Conservation (phyloP, 2,329 filamentous ascomycete species). For the Trichoderma sp. region DNA sequence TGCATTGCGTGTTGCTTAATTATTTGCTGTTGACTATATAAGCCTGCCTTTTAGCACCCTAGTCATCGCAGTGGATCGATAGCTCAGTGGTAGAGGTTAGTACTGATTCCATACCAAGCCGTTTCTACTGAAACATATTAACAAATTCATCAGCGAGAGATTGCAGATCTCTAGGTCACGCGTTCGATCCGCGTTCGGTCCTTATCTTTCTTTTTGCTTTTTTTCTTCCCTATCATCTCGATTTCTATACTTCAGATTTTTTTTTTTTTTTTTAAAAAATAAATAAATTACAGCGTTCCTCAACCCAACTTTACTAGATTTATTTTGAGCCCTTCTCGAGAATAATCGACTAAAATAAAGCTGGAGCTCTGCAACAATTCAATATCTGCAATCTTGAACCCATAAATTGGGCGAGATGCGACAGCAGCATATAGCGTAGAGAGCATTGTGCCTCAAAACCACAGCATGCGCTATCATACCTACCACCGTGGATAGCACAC, state of each 20-base stretch:
- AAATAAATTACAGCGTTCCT: not conserved
- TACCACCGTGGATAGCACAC: not conserved
- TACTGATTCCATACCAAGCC: not conserved
- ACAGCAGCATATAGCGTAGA: not conserved
- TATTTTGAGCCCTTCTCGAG: no score
- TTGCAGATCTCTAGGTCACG: not conserved
- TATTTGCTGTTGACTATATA: not conserved
- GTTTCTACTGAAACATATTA: no score
- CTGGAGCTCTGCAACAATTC: no score
- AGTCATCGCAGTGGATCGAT: not conserved
- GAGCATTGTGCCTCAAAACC: not conserved
- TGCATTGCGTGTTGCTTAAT: no score
- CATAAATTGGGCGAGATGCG: no score
- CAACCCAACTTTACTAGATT: no score
- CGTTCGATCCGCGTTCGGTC: not conserved
- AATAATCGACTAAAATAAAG: no score
- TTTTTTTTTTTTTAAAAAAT: no score
- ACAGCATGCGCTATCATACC: not conserved
- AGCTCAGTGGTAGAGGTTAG: not conserved
- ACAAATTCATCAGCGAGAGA: not conserved
- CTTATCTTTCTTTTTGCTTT: not conserved
- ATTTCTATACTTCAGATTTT: not conserved
- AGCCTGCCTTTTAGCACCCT: fast-evolving
- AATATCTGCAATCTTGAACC: no score
- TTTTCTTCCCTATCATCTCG: not conserved